Evolutionary conservation across 805 yeast species (phyloP).

Genomic region (Saccharomycopsis selenospora): DNA sequence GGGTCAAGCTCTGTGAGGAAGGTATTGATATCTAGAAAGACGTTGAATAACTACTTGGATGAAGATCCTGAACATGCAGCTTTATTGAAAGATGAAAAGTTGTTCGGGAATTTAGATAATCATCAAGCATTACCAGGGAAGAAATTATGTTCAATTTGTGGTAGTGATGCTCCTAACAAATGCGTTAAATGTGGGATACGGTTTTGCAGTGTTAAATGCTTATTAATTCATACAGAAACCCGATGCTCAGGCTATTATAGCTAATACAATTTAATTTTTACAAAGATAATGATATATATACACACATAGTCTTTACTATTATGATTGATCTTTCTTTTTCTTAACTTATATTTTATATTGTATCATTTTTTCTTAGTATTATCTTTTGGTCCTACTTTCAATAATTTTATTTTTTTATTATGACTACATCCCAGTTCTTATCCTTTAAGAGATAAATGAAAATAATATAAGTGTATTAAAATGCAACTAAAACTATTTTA

Average conservation of each 20-base stretch:
- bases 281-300: too few relatives aligned
- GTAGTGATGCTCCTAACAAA: constrained; percentile 18
- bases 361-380: too few relatives aligned
- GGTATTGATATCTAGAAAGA: constrained; percentile 19
- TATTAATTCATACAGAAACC: constrained; percentile 17
- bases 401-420: too few relatives aligned
- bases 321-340: too few relatives aligned
- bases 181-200: constrained; percentile 19
- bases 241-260: constrained; percentile 17
- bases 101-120: constrained; percentile 10
- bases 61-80: constrained; percentile 55
- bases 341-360: too few relatives aligned
- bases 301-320: too few relatives aligned
- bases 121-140: constrained; percentile 16
- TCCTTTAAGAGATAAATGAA: too few relatives aligned
- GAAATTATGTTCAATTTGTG: constrained; percentile 21
- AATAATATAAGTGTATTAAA: too few relatives aligned
- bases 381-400: too few relatives aligned
- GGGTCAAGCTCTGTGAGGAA: constrained; percentile 11
- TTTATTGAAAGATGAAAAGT: constrained; percentile 10
- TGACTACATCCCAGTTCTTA: too few relatives aligned
- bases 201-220: constrained; percentile 19
- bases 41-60: constrained; percentile 55
- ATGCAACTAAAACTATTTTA: too few relatives aligned
- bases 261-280: too few relatives aligned